Base-by-base conservation (phyloP, 441 rosid genomes). In the Pelargonium fulgidum region DNA sequence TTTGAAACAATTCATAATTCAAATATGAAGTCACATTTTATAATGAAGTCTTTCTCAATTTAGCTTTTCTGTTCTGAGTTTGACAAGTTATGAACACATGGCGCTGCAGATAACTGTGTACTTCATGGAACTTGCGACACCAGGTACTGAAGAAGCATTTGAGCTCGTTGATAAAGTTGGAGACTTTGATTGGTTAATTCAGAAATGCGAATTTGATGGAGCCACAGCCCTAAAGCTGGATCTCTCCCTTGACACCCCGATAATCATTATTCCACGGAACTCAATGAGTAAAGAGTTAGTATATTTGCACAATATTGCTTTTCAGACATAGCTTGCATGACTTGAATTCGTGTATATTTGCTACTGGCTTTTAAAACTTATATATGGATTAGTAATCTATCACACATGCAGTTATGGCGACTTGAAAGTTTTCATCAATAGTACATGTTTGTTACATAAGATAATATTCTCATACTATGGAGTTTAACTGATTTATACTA, bases 131-230 rank as follows among this genome's bases (percentile, higher is more conserved):
- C 98, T 96, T 79, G 94, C 98, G 48, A 89, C 90, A 45, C 99
- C 99, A 70, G 89, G 89, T 73, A 72, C 89, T 65, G 98, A 96
- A 82, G 99, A 95, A 86, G 97, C 88, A 75, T 88, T 96, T 66
- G 88, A 91, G 82, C 96, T 96, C 72, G 97, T 87, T 69, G 99
- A 92, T 81, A 96, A 88, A 86, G 98, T 96, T 80, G 99, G 99
- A 64, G 99, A 84, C 72, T 85, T 96, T 73, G 99, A 96, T 89
- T 88, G 99, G 99, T 81, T 91, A 69, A 86, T 96, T 80, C 89
- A 92, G 81, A 92, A 96, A 79, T 82, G 87, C 75, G 99, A 96
- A 81, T 91, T 96, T 74, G 99, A 96, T 77, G 99, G 99, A 75
- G 86, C 97, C 73, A 76, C 94, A 77, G 93, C 99, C 22, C 70